These are phyloP conservation scores for Fusarium luffae DNA, from an alignment of 2,329 filamentous ascomycete genomes.

Conservation along the genomic window DNA sequence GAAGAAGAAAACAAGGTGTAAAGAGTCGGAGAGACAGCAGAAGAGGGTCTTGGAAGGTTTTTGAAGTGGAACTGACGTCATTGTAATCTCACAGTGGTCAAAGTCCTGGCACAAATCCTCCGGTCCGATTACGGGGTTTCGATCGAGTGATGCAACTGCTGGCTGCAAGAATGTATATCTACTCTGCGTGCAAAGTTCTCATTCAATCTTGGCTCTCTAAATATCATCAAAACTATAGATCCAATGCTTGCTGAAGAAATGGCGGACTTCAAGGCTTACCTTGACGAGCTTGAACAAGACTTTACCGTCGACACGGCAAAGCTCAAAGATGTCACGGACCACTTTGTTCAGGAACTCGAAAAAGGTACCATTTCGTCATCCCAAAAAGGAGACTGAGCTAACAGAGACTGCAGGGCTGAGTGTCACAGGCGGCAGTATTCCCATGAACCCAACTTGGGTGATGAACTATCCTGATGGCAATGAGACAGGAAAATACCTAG, in stretches of 20 bases:
- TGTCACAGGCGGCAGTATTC: neutral
- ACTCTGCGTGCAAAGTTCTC: neutral
- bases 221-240: neutral
- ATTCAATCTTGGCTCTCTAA: neutral
- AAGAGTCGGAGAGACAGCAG: neutral
- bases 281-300: neutral
- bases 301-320: slow-evolving; percentile 9
- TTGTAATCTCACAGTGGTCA: neutral
- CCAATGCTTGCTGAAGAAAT: neutral
- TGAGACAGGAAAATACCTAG: slow-evolving; percentile 1
- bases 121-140: neutral
- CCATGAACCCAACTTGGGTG: slow-evolving; percentile 23
- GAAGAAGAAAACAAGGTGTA: neutral
- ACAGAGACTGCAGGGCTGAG: neutral
- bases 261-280: neutral
- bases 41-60: neutral
- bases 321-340: slow-evolving; percentile 10
- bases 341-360: slow-evolving; percentile 4
- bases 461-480: slow-evolving; percentile 11
- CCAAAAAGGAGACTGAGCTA: rapidly evolving
- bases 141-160: neutral
- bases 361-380: neutral
- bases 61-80: slow-evolving; percentile 8
- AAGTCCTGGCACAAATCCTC: neutral
- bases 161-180: neutral